Evolutionary conservation across 169 alveolate genomes (phyloP), one percentile per base, ranked within the genome.

Genomic region (Plasmodium sp.): DNA sequence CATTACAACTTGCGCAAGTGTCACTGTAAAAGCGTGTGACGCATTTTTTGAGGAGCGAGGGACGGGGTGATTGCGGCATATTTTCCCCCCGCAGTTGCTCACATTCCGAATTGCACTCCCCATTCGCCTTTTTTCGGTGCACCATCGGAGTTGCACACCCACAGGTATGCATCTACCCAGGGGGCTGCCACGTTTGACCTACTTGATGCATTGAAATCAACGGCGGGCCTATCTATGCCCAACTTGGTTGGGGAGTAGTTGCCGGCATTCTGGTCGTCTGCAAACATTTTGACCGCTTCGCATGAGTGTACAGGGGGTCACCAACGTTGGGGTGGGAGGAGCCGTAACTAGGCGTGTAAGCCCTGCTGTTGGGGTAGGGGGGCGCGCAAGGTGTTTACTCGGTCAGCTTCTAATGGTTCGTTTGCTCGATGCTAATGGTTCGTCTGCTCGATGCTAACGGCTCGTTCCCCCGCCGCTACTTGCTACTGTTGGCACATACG

Each of bases 211-310:
- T 54, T 86, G 72, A 86, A 86, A 58, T 86, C 93, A 86, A 86
- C 81, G 34, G 93, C 93, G 54, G 93, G 93, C 14, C 93, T 86
- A 71, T 86, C 93, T 75, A 86, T 86, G 39, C 93, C 93, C 71
- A 86, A 77, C 75, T 86, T 86, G 14, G 84, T 48, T 75, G 85
- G 93, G 58, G 54, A 86, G 58, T 86, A 86, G 45, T 79, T 86
- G 22, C 41, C 56, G 80, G 74, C 82, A 86, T 86, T 56, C 62
- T 86, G 93, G 2, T 86, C 93, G 16, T 86, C 93, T 36, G 33
- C 81, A 75, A 86, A 75, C 93, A 86, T 86, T 77, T 75, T 86
- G 34, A 43, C 41, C 54, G 4, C 39, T 82, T 27, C 67, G 10
- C 12, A 39, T 22, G 34, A 77, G 31, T 74, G 48, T 43, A 74